Evolutionary conservation across 441 rosid genomes (phyloP).

Genomic region (Croton setiger): DNA sequence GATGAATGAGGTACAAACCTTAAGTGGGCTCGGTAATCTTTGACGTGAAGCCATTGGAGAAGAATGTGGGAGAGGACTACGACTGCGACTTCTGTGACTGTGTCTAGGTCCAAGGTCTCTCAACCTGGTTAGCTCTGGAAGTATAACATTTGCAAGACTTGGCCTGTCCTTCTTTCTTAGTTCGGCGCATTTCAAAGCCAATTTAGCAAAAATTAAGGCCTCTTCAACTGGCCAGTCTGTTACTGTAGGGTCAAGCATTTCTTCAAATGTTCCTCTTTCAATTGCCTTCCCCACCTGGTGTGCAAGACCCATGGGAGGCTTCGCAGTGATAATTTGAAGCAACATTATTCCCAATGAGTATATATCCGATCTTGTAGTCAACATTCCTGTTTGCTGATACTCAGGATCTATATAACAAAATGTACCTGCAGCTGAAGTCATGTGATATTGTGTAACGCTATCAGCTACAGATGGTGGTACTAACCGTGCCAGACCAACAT

Average conservation of each 20-base stretch:
- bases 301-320: slow-evolving; percentile 64
- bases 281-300: slow-evolving; percentile 58
- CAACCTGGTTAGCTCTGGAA: slow-evolving; percentile 54
- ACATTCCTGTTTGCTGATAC: slow-evolving; percentile 67
- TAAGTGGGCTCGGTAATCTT: not conserved
- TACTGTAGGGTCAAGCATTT: slow-evolving; percentile 53
- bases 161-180: slow-evolving; percentile 67
- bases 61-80: slow-evolving; percentile 13
- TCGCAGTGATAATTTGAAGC: slow-evolving; percentile 62
- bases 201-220: slow-evolving; percentile 43
- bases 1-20: slow-evolving; percentile 23
- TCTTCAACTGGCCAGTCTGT: slow-evolving; percentile 62
- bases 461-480: slow-evolving; percentile 66
- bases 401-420: slow-evolving; percentile 80
- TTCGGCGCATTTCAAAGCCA: slow-evolving; percentile 52
- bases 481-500: slow-evolving; percentile 70
- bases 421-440: slow-evolving; percentile 80
- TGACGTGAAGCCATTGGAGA: not conserved
- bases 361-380: slow-evolving; percentile 60
- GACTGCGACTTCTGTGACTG: not conserved
- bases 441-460: slow-evolving; percentile 58
- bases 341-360: slow-evolving; percentile 66
- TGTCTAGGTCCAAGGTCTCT: slow-evolving; percentile 33
- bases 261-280: slow-evolving; percentile 44
- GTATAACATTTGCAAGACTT: slow-evolving; percentile 45